phyloP scores from a whole-genome alignment of 208 protist genomes.

The Angomonas desouzai region DNA sequence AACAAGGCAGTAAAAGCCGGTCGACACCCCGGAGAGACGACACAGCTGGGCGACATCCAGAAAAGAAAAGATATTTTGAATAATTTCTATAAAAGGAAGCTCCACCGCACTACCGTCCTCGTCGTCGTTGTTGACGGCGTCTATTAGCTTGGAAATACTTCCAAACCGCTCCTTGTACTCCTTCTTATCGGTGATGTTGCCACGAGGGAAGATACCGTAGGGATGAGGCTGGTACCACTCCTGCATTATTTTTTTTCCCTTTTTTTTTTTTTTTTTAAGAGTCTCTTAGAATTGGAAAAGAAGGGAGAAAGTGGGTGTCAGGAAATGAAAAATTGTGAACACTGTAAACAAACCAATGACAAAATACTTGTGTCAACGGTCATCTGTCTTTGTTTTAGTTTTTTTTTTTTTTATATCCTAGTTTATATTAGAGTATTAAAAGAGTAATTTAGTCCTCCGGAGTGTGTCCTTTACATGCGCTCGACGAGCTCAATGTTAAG shows the following conservation, averaged over 20 bases:
- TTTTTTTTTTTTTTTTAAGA: conserved; percentile 13
- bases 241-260: conserved; percentile 29
- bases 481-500: conserved; percentile 91
- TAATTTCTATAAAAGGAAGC: conserved; percentile 64
- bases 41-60: conserved; percentile 57
- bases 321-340: too few relatives aligned
- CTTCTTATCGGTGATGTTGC: conserved; percentile 43
- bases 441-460: background rate
- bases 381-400: too few relatives aligned
- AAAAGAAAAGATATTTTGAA: conserved; percentile 67
- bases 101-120: conserved; percentile 46
- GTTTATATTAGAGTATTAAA: background rate
- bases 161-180: conserved; percentile 64
- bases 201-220: conserved; percentile 77
- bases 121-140: conserved; percentile 36
- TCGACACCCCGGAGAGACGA: conserved; percentile 66
- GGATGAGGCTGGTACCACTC: conserved; percentile 77
- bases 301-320: too few relatives aligned
- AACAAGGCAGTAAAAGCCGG: conserved; percentile 75
- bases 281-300: too few relatives aligned
- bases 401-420: conserved; percentile 1
- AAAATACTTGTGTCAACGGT: too few relatives aligned
- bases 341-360: too few relatives aligned
- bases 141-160: conserved; percentile 52
- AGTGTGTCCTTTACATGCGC: conserved; percentile 49